These are phyloP conservation scores for Xylaria sp. DNA, from an alignment of 2,329 filamentous ascomycete genomes.

Conservation along the genomic window DNA sequence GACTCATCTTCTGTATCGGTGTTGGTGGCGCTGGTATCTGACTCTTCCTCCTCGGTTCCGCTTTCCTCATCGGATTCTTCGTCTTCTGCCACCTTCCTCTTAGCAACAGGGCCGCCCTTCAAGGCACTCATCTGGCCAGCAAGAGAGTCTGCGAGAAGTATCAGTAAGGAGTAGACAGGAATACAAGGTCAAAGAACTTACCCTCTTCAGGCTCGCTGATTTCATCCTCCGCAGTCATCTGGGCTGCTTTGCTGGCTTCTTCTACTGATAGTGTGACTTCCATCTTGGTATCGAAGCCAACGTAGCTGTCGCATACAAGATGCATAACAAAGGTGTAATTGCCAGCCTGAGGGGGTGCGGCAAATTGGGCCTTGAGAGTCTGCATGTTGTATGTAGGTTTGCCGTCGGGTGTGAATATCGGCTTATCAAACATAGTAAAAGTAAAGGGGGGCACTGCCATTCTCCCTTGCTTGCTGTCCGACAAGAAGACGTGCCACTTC, in stretches of 20 bases:
- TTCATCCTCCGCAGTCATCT: constrained; percentile 85
- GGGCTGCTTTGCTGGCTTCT: constrained; percentile 82
- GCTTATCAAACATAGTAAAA: constrained; percentile 91
- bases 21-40: constrained; percentile 71
- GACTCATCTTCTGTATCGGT: constrained; percentile 70
- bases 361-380: constrained; percentile 96
- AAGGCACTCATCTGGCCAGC: constrained; percentile 90
- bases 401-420: constrained; percentile 78
- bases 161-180: constrained; percentile 32
- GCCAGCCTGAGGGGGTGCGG: constrained; percentile 88
- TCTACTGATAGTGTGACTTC: constrained; percentile 90
- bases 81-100: constrained; percentile 58
- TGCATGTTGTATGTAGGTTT: constrained; percentile 94
- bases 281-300: constrained; percentile 91
- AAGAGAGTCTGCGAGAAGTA: constrained; percentile 49
- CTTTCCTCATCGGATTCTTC: constrained; percentile 78
- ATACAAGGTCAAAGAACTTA: constrained; percentile 53
- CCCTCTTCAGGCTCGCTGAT: constrained; percentile 98
- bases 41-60: constrained; percentile 75
- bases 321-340: constrained; percentile 96
- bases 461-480: constrained; percentile 91
- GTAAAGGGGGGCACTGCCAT: constrained; percentile 96
- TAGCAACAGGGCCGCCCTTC: constrained; percentile 70
- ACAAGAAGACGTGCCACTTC: constrained; percentile 92
- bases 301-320: constrained; percentile 90